Conservation (phyloP, 495 filamentous ascomycete genomes). For the Collariella sp. region DNA sequence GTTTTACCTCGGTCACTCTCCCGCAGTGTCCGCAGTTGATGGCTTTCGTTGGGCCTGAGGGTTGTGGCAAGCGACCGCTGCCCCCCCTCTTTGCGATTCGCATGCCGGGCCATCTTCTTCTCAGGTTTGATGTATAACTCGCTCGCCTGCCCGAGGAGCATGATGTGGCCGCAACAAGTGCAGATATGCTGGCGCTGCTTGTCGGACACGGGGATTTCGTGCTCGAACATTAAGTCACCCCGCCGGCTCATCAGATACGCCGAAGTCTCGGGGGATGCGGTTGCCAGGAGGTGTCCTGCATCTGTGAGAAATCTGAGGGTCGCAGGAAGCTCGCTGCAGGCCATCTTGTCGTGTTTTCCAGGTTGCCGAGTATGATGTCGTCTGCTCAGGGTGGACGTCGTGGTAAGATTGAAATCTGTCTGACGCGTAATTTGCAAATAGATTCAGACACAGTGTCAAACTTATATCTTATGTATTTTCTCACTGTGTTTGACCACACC, state of each 20-base stretch:
- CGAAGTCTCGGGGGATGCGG: constrained; percentile 39
- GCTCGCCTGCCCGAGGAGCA: constrained; percentile 38
- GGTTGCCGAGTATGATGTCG: background rate
- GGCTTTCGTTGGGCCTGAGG: constrained; percentile 27
- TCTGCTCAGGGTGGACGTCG: background rate
- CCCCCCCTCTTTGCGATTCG: background rate
- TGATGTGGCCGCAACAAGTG: constrained; percentile 45
- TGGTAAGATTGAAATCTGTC: background rate
- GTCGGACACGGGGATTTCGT: constrained; percentile 35
- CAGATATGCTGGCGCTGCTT: constrained; percentile 40
- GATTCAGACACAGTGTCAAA: too few relatives aligned
- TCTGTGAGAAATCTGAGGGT: constrained; percentile 39
- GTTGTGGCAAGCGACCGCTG: background rate
- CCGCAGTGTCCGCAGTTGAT: constrained; percentile 39
- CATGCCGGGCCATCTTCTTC: constrained; percentile 8
- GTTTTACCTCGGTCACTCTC: constrained; percentile 31
- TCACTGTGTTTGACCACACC: too few relatives aligned
- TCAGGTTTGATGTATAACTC: constrained; percentile 28
- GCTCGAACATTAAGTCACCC: constrained; percentile 35
- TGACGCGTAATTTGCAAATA: too few relatives aligned
- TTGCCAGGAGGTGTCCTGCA: constrained; percentile 42
- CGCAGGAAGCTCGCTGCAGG: constrained; percentile 20
- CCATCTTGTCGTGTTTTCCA: constrained; percentile 17
- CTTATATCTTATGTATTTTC: too few relatives aligned
- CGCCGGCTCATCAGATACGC: constrained; percentile 41